Base-by-base conservation (phyloP, 805 yeast species). In the Spathaspora boniae region DNA sequence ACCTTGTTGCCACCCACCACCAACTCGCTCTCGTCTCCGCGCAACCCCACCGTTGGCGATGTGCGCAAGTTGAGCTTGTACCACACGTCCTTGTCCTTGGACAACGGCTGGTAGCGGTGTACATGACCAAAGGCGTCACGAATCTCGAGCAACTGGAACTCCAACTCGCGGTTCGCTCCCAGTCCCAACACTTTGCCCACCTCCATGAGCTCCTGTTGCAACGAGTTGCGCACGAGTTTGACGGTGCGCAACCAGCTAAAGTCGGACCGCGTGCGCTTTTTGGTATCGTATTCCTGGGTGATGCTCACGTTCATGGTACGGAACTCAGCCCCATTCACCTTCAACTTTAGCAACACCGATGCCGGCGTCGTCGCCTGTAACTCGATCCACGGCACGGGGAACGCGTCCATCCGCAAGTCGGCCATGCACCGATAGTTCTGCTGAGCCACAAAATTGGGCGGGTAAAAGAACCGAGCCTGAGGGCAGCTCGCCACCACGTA, bases 401-500 rank as follows among this genome's bases (percentile, higher is more conserved):
- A 43, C 9, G 55, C 44, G 14, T 54, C 56, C 16, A 70, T 60
- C 44, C 78, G 85, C 3, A 55, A 33, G 2, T 20, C 17, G 1
- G 37, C 26, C 4, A 79, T 61, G 63, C 98, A 93, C 44, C 74
- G 70, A 46, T 80, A 76, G 22, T 47, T 52, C 4, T 46, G 31
- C 15, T 46, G 37, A 6, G 39, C 37, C 20, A 40, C 42, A n/a
- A 42, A 53, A 5, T 51, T 36, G 0, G 54, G 50, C 1, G 71
- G 64, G 17, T 65, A 58, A 2, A 43, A 46, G 36, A 87, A 72
- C 15, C 67, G 57, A 0, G 86, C 95, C 3, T 62, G 64, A 1
- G 98, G 98, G 56, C 98, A 91, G 28, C 68, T 55, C 3, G 94
- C 80, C 6, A 93, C 68, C 14, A 82, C 51, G 23, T 87, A 67